Evolutionary conservation across 1,139 yeast genomes (phyloP).

Genomic region (Blastobotrys malaysiensis): DNA sequence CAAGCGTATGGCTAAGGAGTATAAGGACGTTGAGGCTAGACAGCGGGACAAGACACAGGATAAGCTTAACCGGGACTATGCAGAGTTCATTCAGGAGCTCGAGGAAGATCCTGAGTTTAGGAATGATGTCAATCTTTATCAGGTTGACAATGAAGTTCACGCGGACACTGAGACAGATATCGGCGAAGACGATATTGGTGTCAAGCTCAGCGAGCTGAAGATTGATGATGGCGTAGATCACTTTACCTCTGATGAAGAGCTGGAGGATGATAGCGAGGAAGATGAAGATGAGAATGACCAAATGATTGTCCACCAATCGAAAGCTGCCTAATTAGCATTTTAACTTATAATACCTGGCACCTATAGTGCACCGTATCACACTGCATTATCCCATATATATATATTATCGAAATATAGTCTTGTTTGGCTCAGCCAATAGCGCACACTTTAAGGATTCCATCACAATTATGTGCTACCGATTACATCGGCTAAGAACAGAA

Average conservation of each 20-base stretch:
- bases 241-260: slow-evolving; percentile 31
- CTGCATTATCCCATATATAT: neutral
- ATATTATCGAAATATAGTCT: too few relatives aligned
- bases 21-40: slow-evolving; percentile 47
- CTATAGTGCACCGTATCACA: neutral
- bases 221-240: slow-evolving; percentile 21
- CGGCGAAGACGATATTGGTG: slow-evolving; percentile 32
- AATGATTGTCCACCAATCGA: neutral
- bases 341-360: neutral
- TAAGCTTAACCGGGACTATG: slow-evolving; percentile 88
- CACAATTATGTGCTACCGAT: too few relatives aligned
- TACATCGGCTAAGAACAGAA: too few relatives aligned
- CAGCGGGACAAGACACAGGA: slow-evolving; percentile 51
- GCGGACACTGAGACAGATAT: slow-evolving; percentile 26
- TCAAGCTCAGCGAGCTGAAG: slow-evolving; percentile 15
- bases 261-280: slow-evolving; percentile 51
- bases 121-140: slow-evolving; percentile 78
- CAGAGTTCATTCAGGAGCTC: slow-evolving; percentile 70
- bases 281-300: slow-evolving; percentile 39
- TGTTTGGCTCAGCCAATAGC: too few relatives aligned
- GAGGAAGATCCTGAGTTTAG: slow-evolving; percentile 94
- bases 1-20: slow-evolving; percentile 97
- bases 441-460: too few relatives aligned
- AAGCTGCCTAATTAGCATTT: neutral
- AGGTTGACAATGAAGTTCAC: slow-evolving; percentile 38